A percentile compares a stretch with the other conserved stretches of the same genome.
These are phyloP conservation scores for Penicillium simplicissimum DNA, from an alignment of 495 filamentous ascomycete species.

Conservation along the genomic window DNA sequence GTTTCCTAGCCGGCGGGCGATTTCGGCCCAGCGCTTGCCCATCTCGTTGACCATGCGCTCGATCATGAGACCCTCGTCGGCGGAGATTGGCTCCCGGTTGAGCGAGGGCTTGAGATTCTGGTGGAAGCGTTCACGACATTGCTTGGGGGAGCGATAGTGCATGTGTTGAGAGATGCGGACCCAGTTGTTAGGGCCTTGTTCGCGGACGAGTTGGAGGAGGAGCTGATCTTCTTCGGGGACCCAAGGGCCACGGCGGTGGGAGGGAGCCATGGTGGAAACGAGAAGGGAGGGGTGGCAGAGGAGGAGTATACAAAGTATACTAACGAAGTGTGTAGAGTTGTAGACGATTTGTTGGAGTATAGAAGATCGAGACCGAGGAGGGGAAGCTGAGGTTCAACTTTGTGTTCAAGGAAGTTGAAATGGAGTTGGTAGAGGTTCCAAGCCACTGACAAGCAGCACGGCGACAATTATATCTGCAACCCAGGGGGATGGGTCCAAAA, in stretches of 20 bases:
- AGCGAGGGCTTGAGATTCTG: slow-evolving; percentile 92
- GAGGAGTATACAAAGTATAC: not conserved
- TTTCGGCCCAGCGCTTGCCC: slow-evolving; percentile 95
- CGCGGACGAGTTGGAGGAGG: slow-evolving; percentile 71
- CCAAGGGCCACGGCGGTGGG: slow-evolving; percentile 85
- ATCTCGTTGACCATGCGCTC: slow-evolving; percentile 77
- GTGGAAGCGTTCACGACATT: slow-evolving; percentile 93
- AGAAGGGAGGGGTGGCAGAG: not conserved
- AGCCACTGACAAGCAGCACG: slow-evolving; percentile 19
- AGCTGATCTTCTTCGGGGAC: slow-evolving; percentile 75
- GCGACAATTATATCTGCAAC: slow-evolving; percentile 34
- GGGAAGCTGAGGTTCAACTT: slow-evolving; percentile 1
- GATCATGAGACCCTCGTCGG: slow-evolving; percentile 83
- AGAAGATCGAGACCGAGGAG: not conserved
- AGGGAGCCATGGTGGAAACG: slow-evolving; percentile 45
- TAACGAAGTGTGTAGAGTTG: not conserved
- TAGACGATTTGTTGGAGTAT: not conserved
- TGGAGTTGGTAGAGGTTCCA: not conserved
- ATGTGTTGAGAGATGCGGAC: slow-evolving; percentile 80
- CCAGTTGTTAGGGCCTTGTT: slow-evolving; percentile 87
- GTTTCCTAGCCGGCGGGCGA: slow-evolving; percentile 80
- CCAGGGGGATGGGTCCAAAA: slow-evolving; percentile 46
- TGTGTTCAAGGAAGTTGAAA: slow-evolving; percentile 8
- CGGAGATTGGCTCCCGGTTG: slow-evolving; percentile 88
- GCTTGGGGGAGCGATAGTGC: slow-evolving; percentile 81